Conservation (phyloP, 2,329 filamentous ascomycete species). For the Acrodontium crateriforme region DNA sequence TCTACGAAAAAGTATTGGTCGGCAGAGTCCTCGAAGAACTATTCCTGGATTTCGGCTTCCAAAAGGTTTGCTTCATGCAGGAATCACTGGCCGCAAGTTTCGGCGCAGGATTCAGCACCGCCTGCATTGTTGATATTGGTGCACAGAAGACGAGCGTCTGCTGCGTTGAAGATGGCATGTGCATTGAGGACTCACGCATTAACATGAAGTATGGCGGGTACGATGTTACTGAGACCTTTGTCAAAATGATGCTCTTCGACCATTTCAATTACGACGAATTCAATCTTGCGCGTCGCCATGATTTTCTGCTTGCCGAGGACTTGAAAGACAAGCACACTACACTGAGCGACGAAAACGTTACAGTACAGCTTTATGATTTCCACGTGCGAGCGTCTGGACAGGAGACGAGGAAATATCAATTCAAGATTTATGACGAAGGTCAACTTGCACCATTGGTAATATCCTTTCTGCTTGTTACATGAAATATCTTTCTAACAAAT, state of each 20-base stretch:
- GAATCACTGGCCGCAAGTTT: slow-evolving; percentile 92
- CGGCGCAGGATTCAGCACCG: slow-evolving; percentile 83
- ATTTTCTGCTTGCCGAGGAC: slow-evolving; percentile 88
- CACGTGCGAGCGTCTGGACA: slow-evolving; percentile 79
- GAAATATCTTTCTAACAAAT: no score
- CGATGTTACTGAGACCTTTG: slow-evolving; percentile 86
- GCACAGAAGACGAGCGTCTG: slow-evolving; percentile 96
- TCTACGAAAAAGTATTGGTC: slow-evolving; percentile 91
- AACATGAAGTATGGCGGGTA: slow-evolving; percentile 89
- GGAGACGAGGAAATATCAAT: slow-evolving; percentile 81
- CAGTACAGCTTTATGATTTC: slow-evolving; percentile 77
- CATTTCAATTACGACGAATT: slow-evolving; percentile 93
- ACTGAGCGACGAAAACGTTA: slow-evolving; percentile 78
- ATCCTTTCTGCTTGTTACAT: slow-evolving; percentile 1
- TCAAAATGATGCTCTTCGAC: slow-evolving; percentile 96
- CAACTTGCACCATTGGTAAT: slow-evolving; percentile 72
- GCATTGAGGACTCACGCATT: slow-evolving; percentile 83
- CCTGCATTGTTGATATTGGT: slow-evolving; percentile 90
- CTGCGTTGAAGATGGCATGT: slow-evolving; percentile 92
- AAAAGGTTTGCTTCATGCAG: slow-evolving; percentile 82
- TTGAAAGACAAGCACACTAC: slow-evolving; percentile 88
- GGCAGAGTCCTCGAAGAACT: slow-evolving; percentile 72
- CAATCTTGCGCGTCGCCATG: slow-evolving; percentile 77
- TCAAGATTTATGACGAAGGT: slow-evolving; percentile 95
- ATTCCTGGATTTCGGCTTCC: slow-evolving; percentile 81